Percentiles rank a stretch among this genome's conserved stretches.
phyloP scores from a whole-genome alignment of 1,139 yeast species.

The Yamadazyma jaroonii region DNA sequence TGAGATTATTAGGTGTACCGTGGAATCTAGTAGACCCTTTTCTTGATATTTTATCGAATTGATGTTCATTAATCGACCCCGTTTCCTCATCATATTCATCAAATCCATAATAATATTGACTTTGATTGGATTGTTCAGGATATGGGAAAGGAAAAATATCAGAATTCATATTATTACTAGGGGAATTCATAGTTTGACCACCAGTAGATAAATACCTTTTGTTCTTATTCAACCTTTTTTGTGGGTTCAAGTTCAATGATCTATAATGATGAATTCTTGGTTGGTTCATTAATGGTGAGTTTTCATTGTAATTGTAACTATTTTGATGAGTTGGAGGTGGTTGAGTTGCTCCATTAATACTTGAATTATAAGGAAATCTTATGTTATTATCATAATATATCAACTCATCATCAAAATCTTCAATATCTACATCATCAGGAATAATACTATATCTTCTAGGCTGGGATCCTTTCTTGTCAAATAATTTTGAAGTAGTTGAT shows the following conservation, averaged over 20 bases:
- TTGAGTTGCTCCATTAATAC: conserved; percentile 39
- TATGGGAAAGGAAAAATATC: conserved; percentile 59
- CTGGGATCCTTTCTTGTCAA: conserved; percentile 69
- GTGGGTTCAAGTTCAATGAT: conserved; percentile 36
- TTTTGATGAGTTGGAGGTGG: conserved; percentile 28
- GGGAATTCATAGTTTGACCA: conserved; percentile 3
- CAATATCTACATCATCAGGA: conserved; percentile 66
- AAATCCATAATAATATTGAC: conserved; percentile 32
- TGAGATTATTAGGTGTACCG: conserved; percentile 11
- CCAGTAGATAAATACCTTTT: conserved; percentile 41
- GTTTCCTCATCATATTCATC: conserved; percentile 43
- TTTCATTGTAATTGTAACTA: conserved; percentile 24
- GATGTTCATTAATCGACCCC: conserved; percentile 15
- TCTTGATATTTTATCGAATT: conserved; percentile 18
- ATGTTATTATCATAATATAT: conserved; percentile 46
- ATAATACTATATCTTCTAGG: conserved; percentile 71
- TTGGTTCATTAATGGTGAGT: conserved; percentile 30
- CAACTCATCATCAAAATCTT: conserved; percentile 60
- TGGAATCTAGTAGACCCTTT: conserved; percentile 12
- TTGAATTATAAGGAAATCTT: conserved; percentile 33
- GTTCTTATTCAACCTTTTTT: conserved; percentile 16
- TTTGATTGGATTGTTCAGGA: conserved; percentile 24
- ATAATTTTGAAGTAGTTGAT: conserved; percentile 68
- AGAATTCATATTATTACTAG: conserved; percentile 11
- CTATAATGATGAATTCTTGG: conserved; percentile 42